Base-by-base conservation (phyloP, 2,329 filamentous ascomycete species). In the Davidsoniella australis region DNA sequence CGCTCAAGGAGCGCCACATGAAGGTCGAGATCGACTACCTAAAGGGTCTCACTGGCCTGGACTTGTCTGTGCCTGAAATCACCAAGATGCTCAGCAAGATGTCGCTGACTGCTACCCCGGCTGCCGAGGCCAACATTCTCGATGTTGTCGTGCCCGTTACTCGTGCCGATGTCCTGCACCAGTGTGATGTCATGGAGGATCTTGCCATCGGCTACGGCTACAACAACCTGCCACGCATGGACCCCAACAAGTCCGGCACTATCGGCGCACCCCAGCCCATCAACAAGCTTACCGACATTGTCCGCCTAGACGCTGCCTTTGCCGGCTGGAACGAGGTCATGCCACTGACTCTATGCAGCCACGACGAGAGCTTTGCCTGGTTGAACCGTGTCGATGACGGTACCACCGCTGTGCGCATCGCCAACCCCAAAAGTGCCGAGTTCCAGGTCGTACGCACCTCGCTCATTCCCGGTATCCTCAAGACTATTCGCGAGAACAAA, bases 111-210 rank as follows among this genome's bases (percentile, higher is more conserved):
- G 86, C 86, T 26, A 76, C 73, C 52, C 88, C 86, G 2, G 91
- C 86, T 0, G 17, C 48, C 36, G 46, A 41, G 33, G 66, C 71
- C 49, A 73, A 75, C 54, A 68, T 91, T 45, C 71, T 94, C 53
- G 82, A 93, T 59, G 80, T 96, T 24, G 74, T 80, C 36, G 76
- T 96, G 20, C 91, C 91, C 7, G 78, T 88, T 29, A 96, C 88
- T 43, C 78, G 91, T 54, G 89, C 91, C 44, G 91, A 98, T 63
- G 82, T 98, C 40, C 78, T 98, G 29, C 91, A 98, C 65, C 84
- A 95, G 61, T 93, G 87, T 58, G 91, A 98, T 62, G 85, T 98
- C 57, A 98, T 98, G 89, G 91, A 98, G 68, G 93, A 98, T 62
- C 80, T 93, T 17, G 91, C 87, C 39, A 91, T 98, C 56, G 87